Base-by-base conservation (phyloP, 2,329 filamentous ascomycete genomes). In the Cladosporium oxysporum region DNA sequence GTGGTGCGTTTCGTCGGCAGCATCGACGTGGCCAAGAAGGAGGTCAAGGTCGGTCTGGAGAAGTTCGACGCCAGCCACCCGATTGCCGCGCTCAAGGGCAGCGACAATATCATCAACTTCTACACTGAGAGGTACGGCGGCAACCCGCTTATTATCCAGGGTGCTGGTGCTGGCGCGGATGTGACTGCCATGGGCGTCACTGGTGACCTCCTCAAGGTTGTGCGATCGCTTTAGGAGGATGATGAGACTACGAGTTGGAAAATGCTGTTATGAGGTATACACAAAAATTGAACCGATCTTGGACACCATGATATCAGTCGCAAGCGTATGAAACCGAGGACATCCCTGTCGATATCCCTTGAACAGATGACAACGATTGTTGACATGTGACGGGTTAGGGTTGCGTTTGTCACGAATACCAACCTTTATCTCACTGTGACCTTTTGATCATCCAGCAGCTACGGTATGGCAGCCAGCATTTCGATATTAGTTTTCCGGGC, bases 61-160 rank as follows among this genome's bases (percentile, higher is more conserved):
- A 91, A 90, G 80, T 84, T 84, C 72, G 93, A 96, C 71, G 88
- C 87, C 72, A 91, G 90, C 67, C 92, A 96, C 76, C 91, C 95
- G 14, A 97, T 99, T 80, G 95, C 95, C 16, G 90, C 91, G 58
- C 84, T 99, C 66, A 96, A 97, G 85, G 95, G 95, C 41, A 98
- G 93, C 79, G 95, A 98, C 78, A 99, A 99, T 83, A 96, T 99
- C 77, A 97, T 99, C 77, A 96, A 90, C 83, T 97, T 99, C 84
- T 96, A 97, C 81, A 99, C 95, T 6, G 91, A 96, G 84, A 87
- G 95, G 74, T 99, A 99, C 76, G 93, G 93, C 66, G 86, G 84
- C 76, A 96, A 94, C 79, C 93, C 95, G 52, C 83, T 99, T 69
- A 97, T 97, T 76, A 88, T 99, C 69, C 94, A 98, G 82, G 95